Base-by-base conservation (phyloP, 1,284 basidiomycete species). In the Gymnopus androsaceus region DNA sequence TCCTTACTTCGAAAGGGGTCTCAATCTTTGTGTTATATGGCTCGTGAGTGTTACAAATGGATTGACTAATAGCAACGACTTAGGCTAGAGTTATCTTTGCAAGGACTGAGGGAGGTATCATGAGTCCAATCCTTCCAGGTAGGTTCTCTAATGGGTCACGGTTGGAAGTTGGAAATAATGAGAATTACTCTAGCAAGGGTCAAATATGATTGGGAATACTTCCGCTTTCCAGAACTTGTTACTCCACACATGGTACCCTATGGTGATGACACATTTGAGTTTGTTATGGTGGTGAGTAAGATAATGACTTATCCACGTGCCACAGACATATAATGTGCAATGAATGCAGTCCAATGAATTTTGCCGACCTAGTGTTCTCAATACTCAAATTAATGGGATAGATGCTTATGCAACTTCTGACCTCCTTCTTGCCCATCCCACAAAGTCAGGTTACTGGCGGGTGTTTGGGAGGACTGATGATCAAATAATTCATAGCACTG, bases 401-500 rank as follows among this genome's bases (percentile, higher is more conserved):
- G 54, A 64, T 11, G 68, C 63, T 2, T 71, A 69, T 59, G 66
- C 64, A 1, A 73, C 77, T 4, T 73, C 68, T 19, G 80, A 82
- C 63, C 60, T 82, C 6, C 59, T 81, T 19, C 51, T 67, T 0
- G 74, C 71, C 14, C 81, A 83, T 62, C 78, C 80, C 4, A 74
- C 72, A 0, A 74, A 73, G 36, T 63, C 69, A 4, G 72, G 73
- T 4, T 66, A 69, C 14, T 82, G 75, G 74, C 75, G 73, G 58
- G 67, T 80, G 15, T 70, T 66, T 38, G 80, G 81, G 0, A 69
- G 81, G 8, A 66, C 67, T 5, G 80, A 83, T 56, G 80, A 82
- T 60, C 79, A 81, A 60, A 77, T 83, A 37, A 78, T 81, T 61
- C 74, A 78, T 47, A 73, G 68, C 14, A 80, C 75, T 4, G 80